Base-by-base conservation (phyloP, 2,329 filamentous ascomycete species). In the Cytospora leucostoma region DNA sequence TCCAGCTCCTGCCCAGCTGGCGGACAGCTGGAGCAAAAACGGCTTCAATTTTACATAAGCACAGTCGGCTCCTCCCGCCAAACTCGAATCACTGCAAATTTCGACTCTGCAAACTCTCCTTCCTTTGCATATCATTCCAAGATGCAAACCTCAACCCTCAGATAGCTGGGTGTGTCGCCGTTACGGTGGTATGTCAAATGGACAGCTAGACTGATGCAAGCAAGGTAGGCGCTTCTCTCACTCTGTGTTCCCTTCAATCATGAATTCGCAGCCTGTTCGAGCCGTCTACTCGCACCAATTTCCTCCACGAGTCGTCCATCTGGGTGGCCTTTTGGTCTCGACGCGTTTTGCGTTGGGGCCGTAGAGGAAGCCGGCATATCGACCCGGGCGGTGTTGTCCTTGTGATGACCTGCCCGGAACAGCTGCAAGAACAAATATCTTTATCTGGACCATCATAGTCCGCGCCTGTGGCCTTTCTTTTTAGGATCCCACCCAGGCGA, bases 401-500 rank as follows among this genome's bases (percentile, higher is more conserved):
- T 49, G 55, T 21, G 56, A 56, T 52, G 34, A 62, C 19, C 40
- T 50, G 33, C 17, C 17, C 13, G 49, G 56, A 50, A 53, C 37
- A 65, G 68, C 68, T 74, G 73, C 73, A 63, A 74, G 71, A 73
- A 56, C 62, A 67, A 72, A 58, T 47, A 38, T 47, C 58, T 37
- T 27, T 27, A 27, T 19, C 35, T 66, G 73, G 72, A 72, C 71
- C 71, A 71, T 74, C 73, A 74, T 74, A 74, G 73, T 74, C 72
- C 73, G 64, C 72, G 72, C 62, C 70, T 68, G 69, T 67, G 65
- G 62, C 63, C 65, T 44, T 67, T 49, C 65, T 47, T 66, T 47
- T 21, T 47, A n/a, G 15, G 10, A 44, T 21, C 8, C 66, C 60
- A 71, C 71, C 67, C 68, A 67, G 71, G 69, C 69, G 71, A 69